phyloP scores from a whole-genome alignment of 2,329 filamentous ascomycete genomes.

The Sarocladiaceae sp. region DNA sequence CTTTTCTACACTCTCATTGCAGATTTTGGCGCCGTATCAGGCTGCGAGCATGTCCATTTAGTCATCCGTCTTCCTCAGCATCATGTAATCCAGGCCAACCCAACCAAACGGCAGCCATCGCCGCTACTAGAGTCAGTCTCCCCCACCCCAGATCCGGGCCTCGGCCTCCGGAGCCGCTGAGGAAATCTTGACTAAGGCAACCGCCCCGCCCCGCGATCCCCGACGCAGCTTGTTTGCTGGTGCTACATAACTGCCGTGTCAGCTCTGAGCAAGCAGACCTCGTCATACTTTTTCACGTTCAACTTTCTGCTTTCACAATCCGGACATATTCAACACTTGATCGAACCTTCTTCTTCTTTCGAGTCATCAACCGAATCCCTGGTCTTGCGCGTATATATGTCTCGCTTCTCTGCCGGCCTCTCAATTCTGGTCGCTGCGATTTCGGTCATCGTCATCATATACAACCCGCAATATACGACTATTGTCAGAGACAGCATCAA shows the following conservation, averaged over 20 bases:
- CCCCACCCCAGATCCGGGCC: slow-evolving; percentile 5
- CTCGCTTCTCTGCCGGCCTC: slow-evolving; percentile 23
- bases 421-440: slow-evolving; percentile 30
- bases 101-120: neutral
- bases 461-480: slow-evolving; percentile 19
- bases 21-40: no score
- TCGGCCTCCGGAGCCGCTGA: slow-evolving; percentile 5
- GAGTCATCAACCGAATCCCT: neutral
- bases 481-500: slow-evolving; percentile 15
- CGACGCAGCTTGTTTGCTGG: no score
- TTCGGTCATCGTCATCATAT: slow-evolving; percentile 30
- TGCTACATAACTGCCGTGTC: slow-evolving; percentile 4
- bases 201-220: slow-evolving; percentile 1
- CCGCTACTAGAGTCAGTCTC: neutral
- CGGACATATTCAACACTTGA: slow-evolving; percentile 11
- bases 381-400: slow-evolving; percentile 30
- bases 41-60: no score
- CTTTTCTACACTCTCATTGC: no score
- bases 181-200: slow-evolving; percentile 8
- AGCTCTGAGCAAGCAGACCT: slow-evolving; percentile 6
- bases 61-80: neutral
- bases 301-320: slow-evolving; percentile 11
- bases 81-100: slow-evolving; percentile 7
- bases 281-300: slow-evolving; percentile 4
- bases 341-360: slow-evolving; percentile 21